These are phyloP conservation scores for Syzygium malaccense DNA, from an alignment of 441 rosid species.

Conservation along the genomic window DNA sequence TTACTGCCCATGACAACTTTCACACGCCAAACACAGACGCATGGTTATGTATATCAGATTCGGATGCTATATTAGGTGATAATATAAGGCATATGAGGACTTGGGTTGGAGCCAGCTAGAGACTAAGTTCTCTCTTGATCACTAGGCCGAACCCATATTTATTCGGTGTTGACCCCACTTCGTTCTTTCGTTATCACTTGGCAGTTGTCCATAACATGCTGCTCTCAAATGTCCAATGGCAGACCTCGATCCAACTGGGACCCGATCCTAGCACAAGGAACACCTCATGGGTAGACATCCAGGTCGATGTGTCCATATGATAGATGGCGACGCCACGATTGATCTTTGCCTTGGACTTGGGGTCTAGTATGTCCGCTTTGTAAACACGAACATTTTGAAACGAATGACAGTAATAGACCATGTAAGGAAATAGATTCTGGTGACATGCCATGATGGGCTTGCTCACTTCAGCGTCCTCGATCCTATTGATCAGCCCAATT, in stretches of 20 bases:
- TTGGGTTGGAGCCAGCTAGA: not conserved
- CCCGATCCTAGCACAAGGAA: constrained; percentile 64
- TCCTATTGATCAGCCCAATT: constrained; percentile 58
- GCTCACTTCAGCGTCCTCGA: constrained; percentile 70
- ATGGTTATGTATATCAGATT: not conserved
- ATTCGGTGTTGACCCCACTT: not conserved
- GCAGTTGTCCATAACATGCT: constrained; percentile 77
- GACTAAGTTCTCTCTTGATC: not conserved
- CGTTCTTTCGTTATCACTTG: constrained; percentile 17
- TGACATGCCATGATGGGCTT: constrained; percentile 77
- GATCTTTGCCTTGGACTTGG: constrained; percentile 38
- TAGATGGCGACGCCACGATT: constrained; percentile 85
- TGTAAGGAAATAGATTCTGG: constrained; percentile 76
- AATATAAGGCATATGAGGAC: not conserved
- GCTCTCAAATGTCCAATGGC: constrained; percentile 91
- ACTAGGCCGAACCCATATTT: not conserved
- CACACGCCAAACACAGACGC: not conserved
- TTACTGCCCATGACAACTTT: not conserved
- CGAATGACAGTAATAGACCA: constrained; percentile 81
- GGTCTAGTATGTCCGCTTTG: constrained; percentile 70
- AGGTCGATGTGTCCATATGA: constrained; percentile 80
- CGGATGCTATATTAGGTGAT: not conserved
- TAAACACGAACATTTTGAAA: constrained; percentile 80
- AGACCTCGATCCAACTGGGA: constrained; percentile 83
- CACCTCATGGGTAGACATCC: constrained; percentile 78